These are phyloP conservation scores for Leccinum imitatum DNA, from an alignment of 768 basidiomycete genomes.

Conservation along the genomic window DNA sequence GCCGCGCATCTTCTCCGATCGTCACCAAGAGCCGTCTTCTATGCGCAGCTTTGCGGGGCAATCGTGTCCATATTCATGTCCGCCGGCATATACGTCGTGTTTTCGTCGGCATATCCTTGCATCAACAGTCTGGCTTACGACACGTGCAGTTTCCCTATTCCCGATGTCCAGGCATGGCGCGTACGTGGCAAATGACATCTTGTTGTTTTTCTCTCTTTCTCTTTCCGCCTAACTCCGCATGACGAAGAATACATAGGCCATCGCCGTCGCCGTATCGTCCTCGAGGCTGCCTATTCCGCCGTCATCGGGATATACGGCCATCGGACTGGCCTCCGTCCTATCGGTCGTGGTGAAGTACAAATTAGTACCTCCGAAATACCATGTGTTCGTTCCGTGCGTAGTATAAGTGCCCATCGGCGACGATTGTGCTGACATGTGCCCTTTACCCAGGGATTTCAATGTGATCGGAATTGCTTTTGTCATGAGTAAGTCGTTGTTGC, in stretches of 20 bases:
- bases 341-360: conserved; percentile 5
- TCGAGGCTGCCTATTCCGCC: not conserved
- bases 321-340: not conserved
- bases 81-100: not conserved
- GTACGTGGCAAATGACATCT: not conserved
- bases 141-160: conserved; percentile 6
- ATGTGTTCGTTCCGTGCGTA: conserved; percentile 6
- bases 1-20: conserved; percentile 4
- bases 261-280: conserved; percentile 1
- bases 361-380: conserved; percentile 1
- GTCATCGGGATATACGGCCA: conserved; percentile 1
- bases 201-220: not conserved
- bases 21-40: not conserved
- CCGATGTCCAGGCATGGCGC: conserved; percentile 3
- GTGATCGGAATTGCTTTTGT: not conserved
- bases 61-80: conserved; percentile 7
- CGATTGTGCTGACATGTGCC: not conserved
- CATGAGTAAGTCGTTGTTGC: not conserved
- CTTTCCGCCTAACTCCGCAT: not conserved
- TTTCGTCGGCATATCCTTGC: conserved; percentile 6
- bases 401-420: not conserved
- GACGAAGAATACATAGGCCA: not conserved
- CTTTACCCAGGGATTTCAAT: not conserved
- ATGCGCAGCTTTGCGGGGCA: not conserved
- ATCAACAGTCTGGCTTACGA: conserved; percentile 1